Conservation (phyloP, 352 stramenopile species). For the Phytophthora melonis region DNA sequence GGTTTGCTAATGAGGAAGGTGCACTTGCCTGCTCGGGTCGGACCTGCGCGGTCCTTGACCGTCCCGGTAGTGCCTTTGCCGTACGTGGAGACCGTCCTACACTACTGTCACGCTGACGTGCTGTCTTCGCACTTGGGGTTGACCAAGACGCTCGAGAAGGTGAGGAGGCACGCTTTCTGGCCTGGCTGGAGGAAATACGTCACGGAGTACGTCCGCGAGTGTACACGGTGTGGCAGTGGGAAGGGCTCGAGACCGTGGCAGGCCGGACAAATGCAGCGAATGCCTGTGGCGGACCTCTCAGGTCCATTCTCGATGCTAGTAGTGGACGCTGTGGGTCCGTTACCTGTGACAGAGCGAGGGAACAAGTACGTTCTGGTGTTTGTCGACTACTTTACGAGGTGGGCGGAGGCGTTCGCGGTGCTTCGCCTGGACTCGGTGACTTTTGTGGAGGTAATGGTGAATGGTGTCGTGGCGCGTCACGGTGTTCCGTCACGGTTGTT, state of each 20-base stretch:
- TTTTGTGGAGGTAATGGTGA: constrained; percentile 4
- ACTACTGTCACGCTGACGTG: constrained; percentile 17
- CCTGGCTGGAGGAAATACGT: not conserved
- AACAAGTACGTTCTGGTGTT: constrained; percentile 10
- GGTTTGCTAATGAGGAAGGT: constrained; percentile 11
- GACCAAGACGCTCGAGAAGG: constrained; percentile 10
- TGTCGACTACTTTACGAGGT: constrained; percentile 1
- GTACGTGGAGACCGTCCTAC: constrained; percentile 19
- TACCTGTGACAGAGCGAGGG: not conserved
- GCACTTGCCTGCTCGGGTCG: not conserved
- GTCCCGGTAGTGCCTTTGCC: constrained; percentile 5
- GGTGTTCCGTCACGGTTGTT: constrained; percentile 4
- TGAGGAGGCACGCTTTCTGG: constrained; percentile 7
- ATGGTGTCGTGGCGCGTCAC: not conserved
- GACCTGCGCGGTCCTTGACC: constrained; percentile 1
- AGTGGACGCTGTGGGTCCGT: not conserved
- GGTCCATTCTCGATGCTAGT: constrained; percentile 3
- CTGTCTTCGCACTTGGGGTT: constrained; percentile 10
- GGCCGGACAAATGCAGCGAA: constrained; percentile 7
- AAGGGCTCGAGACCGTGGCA: constrained; percentile 9
- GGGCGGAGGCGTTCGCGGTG: not conserved
- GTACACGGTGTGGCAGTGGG: not conserved
- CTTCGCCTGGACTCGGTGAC: not conserved
- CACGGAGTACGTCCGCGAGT: constrained; percentile 1
- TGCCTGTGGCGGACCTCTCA: constrained; percentile 7